Conservation (phyloP, 768 basidiomycete species). For the Rhodosporidiobolus odoratus region DNA sequence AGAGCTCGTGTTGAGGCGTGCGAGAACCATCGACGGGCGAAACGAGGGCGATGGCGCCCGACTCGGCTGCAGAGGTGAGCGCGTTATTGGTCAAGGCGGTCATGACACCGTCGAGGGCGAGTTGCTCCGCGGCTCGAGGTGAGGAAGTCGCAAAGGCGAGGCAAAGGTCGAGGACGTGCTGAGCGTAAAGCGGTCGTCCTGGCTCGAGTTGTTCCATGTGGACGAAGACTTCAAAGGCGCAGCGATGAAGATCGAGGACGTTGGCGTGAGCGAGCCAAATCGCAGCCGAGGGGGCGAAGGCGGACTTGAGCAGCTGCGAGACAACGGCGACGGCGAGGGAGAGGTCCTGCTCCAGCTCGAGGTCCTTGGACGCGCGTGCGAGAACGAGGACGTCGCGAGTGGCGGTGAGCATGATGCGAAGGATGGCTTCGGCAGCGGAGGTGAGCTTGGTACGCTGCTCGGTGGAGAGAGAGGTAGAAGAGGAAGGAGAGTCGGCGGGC, state of each 20-base stretch:
- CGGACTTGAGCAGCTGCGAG: conserved; percentile 66
- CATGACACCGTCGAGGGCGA: conserved; percentile 76
- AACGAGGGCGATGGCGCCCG: conserved; percentile 63
- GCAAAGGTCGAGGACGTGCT: conserved; percentile 74
- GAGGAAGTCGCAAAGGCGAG: conserved; percentile 68
- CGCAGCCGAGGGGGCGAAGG: conserved; percentile 63
- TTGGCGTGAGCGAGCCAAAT: conserved; percentile 75
- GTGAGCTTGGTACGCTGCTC: conserved; percentile 53
- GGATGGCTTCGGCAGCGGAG: conserved; percentile 46
- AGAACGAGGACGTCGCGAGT: conserved; percentile 60
- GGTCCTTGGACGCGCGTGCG: conserved; percentile 55
- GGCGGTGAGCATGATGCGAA: conserved; percentile 60
- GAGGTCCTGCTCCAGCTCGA: conserved; percentile 66
- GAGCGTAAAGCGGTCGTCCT: conserved; percentile 51
- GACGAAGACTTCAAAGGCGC: conserved; percentile 49
- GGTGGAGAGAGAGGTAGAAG: conserved; percentile 44
- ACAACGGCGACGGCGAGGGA: conserved; percentile 76
- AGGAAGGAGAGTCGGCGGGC: conserved; percentile 52
- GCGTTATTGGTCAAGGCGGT: conserved; percentile 76
- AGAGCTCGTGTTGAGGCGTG: conserved; percentile 60
- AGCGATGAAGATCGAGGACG: conserved; percentile 69
- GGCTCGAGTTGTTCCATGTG: conserved; percentile 51
- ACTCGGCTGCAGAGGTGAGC: conserved; percentile 68
- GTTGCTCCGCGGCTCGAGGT: conserved; percentile 70
- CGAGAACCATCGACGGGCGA: conserved; percentile 57